Conservation (phyloP, 805 yeast species). For the Ogataea haglerorum region DNA sequence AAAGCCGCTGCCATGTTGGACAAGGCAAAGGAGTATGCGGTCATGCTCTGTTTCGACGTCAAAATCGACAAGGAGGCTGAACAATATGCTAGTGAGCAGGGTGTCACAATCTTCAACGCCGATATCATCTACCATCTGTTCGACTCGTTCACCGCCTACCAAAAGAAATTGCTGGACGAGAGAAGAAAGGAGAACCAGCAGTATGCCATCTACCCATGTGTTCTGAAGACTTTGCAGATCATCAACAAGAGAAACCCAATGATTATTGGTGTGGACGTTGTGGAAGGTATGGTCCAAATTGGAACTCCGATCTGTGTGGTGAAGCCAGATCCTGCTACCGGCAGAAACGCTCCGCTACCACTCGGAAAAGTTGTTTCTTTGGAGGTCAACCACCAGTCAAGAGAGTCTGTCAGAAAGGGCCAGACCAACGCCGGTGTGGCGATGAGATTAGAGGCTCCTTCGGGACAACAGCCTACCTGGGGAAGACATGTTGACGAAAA, state of each 20-base stretch:
- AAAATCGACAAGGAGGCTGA: constrained; percentile 97
- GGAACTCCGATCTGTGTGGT: constrained; percentile 98
- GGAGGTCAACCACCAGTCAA: constrained; percentile 92
- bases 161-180: constrained; percentile 78
- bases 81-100: constrained; percentile 93
- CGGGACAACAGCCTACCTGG: constrained; percentile 94
- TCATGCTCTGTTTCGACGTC: constrained; percentile 99
- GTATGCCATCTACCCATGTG: constrained; percentile 93
- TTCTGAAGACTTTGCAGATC: constrained; percentile 88
- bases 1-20: constrained; percentile 96
- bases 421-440: constrained; percentile 98
- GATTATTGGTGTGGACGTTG: constrained; percentile 98
- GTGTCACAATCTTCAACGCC: constrained; percentile 89
- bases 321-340: constrained; percentile 81
- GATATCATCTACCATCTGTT: constrained; percentile 95
- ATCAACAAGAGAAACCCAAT: constrained; percentile 98
- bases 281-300: constrained; percentile 81
- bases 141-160: constrained; percentile 92
- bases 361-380: constrained; percentile 89
- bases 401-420: constrained; percentile 80
- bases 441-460: constrained; percentile 91
- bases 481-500: constrained; percentile 98
- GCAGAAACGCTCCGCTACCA: constrained; percentile 63
- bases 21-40: constrained; percentile 90
- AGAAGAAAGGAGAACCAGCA: constrained; percentile 86